Conservation (phyloP, 2,329 filamentous ascomycete genomes). For the Didymella lethalis region DNA sequence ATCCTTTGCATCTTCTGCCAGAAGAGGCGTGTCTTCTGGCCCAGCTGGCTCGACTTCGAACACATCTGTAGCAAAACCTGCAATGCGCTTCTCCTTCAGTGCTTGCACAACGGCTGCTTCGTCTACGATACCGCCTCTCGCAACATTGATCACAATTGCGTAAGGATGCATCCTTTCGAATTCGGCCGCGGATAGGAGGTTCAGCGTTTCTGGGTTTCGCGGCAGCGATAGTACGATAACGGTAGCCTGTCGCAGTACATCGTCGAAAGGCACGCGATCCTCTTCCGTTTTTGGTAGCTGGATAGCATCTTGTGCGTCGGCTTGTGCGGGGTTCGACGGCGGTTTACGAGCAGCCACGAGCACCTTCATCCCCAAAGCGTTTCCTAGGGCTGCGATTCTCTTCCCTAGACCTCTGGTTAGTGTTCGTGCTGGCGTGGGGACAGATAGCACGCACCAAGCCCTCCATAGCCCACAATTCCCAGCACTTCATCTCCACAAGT, state of each 20-base stretch:
- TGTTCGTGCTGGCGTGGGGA: constrained; percentile 3
- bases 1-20: constrained; percentile 54
- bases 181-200: constrained; percentile 50
- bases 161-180: constrained; percentile 56
- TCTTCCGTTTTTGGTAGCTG: constrained; percentile 21
- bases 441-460: constrained; percentile 48
- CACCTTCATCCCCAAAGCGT: constrained; percentile 59
- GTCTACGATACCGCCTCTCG: constrained; percentile 61
- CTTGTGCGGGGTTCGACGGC: constrained; percentile 14
- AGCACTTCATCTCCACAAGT: constrained; percentile 59
- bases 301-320: constrained; percentile 14
- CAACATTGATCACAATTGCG: constrained; percentile 59
- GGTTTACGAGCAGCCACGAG: constrained; percentile 56
- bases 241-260: constrained; percentile 49
- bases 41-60: constrained; percentile 58
- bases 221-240: constrained; percentile 50
- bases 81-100: constrained; percentile 55
- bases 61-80: constrained; percentile 62
- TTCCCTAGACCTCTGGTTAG: constrained; percentile 45
- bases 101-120: constrained; percentile 58
- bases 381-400: constrained; percentile 55
- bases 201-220: constrained; percentile 43
- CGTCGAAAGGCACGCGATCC: constrained; percentile 47
- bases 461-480: constrained; percentile 61
- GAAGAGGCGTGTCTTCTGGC: constrained; percentile 52